Percentiles rank a stretch among this genome's conserved stretches.
These are phyloP conservation scores for Nigrospora oryzae DNA, from an alignment of 2,329 filamentous ascomycete genomes.

Conservation along the genomic window DNA sequence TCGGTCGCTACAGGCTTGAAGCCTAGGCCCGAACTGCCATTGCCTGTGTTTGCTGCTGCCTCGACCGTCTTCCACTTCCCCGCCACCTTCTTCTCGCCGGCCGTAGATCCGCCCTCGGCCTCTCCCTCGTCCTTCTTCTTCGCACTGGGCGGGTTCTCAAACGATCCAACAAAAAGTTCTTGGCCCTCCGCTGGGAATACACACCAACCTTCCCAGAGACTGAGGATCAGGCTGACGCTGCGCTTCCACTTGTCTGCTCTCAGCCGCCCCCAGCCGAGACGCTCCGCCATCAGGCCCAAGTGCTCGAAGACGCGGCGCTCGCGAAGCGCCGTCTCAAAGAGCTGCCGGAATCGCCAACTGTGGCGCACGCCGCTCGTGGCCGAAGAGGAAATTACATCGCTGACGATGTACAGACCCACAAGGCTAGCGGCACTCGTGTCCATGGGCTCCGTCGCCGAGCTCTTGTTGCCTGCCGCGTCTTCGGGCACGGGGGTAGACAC, in stretches of 20 bases:
- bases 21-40: slow-evolving; percentile 12
- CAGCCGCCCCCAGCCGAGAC: slow-evolving; percentile 69
- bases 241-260: slow-evolving; percentile 80
- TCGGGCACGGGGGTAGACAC: slow-evolving; percentile 27
- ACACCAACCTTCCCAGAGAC: slow-evolving; percentile 64
- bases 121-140: slow-evolving; percentile 21
- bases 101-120: slow-evolving; percentile 20
- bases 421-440: slow-evolving; percentile 69
- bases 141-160: slow-evolving; percentile 59
- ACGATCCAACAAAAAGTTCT: slow-evolving; percentile 60
- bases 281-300: slow-evolving; percentile 65
- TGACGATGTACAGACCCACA: slow-evolving; percentile 69
- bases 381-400: slow-evolving; percentile 70
- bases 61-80: slow-evolving; percentile 41
- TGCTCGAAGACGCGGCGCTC: slow-evolving; percentile 61
- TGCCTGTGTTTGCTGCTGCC: slow-evolving; percentile 19
- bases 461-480: slow-evolving; percentile 28
- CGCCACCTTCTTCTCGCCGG: slow-evolving; percentile 8
- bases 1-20: slow-evolving; percentile 16
- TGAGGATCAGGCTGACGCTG: slow-evolving; percentile 60
- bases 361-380: slow-evolving; percentile 72
- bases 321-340: slow-evolving; percentile 68
- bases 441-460: slow-evolving; percentile 19
- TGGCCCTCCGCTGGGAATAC: slow-evolving; percentile 69
- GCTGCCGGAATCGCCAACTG: slow-evolving; percentile 76